Conservation (phyloP, 176 grass and related monocot genomes). For the Oryza nivara region DNA sequence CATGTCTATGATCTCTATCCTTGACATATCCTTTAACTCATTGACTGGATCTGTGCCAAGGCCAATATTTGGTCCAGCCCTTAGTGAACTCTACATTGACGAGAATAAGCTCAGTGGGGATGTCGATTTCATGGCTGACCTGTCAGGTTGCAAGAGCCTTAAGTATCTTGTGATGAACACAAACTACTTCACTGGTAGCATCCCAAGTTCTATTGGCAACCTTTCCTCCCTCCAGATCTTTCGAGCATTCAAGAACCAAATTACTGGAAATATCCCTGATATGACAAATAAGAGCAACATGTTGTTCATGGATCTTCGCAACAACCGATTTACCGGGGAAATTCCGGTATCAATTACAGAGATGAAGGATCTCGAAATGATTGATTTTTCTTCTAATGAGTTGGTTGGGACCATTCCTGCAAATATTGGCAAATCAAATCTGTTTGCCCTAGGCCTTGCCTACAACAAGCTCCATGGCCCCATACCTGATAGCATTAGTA, state of each 20-base stretch:
- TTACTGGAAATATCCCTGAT: constrained; percentile 11
- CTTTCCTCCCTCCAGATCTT: constrained; percentile 42
- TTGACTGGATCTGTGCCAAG: constrained; percentile 26
- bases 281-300: constrained; percentile 17
- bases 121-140: constrained; percentile 19
- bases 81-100: constrained; percentile 25
- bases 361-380: not conserved
- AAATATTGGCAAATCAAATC: constrained; percentile 13
- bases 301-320: constrained; percentile 14
- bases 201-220: constrained; percentile 32
- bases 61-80: constrained; percentile 22
- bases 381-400: constrained; percentile 26
- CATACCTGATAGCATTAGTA: constrained; percentile 39
- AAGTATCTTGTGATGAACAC: constrained; percentile 31
- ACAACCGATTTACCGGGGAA: constrained; percentile 34
- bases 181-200: constrained; percentile 35
- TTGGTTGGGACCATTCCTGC: constrained; percentile 38
- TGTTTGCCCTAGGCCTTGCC: constrained; percentile 9
- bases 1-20: constrained; percentile 32
- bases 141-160: constrained; percentile 37
- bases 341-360: constrained; percentile 13
- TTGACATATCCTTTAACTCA: constrained; percentile 23
- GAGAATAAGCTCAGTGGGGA: constrained; percentile 31
- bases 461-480: constrained; percentile 38
- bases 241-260: constrained; percentile 38